Evolutionary conservation across 1,284 basidiomycete species (phyloP), one percentile per base, ranked within the genome.

Genomic region (Phlebopus sp.): DNA sequence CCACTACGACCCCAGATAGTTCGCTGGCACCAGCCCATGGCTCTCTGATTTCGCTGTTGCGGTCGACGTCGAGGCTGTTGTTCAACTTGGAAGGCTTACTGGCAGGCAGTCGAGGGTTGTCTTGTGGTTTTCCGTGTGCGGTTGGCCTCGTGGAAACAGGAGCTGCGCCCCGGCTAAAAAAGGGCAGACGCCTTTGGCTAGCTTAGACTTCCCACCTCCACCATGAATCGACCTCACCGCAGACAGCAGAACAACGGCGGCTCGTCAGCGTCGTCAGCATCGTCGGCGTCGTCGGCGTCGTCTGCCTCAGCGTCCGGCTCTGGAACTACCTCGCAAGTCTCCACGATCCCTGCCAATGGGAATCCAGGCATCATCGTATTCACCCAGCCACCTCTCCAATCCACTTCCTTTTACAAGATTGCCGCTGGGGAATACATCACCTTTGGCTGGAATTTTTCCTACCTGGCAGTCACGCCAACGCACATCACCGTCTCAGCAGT

Each of bases 381-480:
- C 63, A 89, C 87, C 23, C 78, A 90, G 63, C 93, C 93, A 1
- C 84, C 90, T 0, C 77, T 82, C 55, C 85, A 86, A 9, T 82
- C 82, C 18, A 82, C 84, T 3, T 91, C 90, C 5, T 97, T 81
- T 72, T 96, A 86, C 77, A 96, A 97, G 76, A 89, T 97, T 58
- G 90, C 88, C 0, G 69, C 73, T 0, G 74, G 76, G 39, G 78
- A 90, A 59, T 74, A 74, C 49, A 78, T 96, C 62, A 96, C 92
- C 17, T 92, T 96, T 68, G 91, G 78, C n/a, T 97, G 93, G 93
- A 95, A 92, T 66, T 79, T 90, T 57, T 91, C 88, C 17, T 76
- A 75, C 53, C 71, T 95, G 19, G 72, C 83, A 53, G 77, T 77
- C 31, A 78, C 77, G 0, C 92, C 92, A 0, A 78, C 79, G 1